A percentile compares a stretch with the other conserved stretches of the same genome.
Evolutionary conservation across 2,329 filamentous ascomycete genomes (phyloP).

Genomic region (Aspergillus sojae): DNA sequence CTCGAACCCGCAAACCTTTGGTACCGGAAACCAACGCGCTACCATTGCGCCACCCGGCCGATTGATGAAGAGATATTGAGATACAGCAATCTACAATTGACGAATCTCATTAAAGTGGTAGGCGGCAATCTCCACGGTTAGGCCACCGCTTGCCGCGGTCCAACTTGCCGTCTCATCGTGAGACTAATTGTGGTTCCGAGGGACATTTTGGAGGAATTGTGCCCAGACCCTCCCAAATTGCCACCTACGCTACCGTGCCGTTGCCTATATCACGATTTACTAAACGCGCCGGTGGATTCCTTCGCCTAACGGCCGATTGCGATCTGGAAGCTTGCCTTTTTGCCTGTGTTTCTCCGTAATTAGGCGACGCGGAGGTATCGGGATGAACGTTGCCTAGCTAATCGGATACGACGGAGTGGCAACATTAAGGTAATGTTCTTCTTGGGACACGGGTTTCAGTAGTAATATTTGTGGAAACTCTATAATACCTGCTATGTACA

Average conservation of each 20-base stretch:
- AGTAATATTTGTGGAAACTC: not conserved
- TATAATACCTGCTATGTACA: not conserved
- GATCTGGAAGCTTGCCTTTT: not conserved
- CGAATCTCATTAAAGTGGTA: no score
- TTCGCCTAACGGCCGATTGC: not conserved
- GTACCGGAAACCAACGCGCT: conserved; percentile 8
- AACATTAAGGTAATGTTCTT: not conserved
- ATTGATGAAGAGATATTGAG: not conserved
- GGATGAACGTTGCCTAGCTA: not conserved
- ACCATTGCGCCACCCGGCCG: conserved; percentile 6
- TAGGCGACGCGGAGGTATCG: not conserved
- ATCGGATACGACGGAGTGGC: not conserved
- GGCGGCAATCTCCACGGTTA: not conserved
- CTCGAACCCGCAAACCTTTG: conserved; percentile 7
- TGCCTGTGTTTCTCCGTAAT: not conserved
- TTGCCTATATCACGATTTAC: not conserved
- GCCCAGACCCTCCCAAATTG: not conserved
- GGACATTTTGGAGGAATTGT: not conserved
- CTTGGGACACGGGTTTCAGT: not conserved
- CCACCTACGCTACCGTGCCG: not conserved
- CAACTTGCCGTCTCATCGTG: not conserved
- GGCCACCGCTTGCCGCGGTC: not conserved
- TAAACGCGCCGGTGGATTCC: not conserved
- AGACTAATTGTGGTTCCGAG: not conserved
- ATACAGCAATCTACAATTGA: not conserved